Evolutionary conservation across 306 rosid species (phyloP).

Genomic region (Dryas alaskensis): DNA sequence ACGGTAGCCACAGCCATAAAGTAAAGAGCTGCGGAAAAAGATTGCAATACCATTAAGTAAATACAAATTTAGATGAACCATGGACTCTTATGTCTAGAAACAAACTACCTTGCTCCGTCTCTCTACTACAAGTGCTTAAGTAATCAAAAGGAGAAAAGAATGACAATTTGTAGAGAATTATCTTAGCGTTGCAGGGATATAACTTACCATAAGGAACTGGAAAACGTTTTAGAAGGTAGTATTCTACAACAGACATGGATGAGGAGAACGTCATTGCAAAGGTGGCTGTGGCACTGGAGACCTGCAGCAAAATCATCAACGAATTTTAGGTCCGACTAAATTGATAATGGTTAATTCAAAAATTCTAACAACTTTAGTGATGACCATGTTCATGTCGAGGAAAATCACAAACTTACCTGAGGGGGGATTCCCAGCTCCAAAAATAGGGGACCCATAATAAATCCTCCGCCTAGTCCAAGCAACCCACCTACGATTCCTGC

Average conservation of each 20-base stretch:
- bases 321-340: slow-evolving; percentile 10
- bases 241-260: slow-evolving; percentile 95
- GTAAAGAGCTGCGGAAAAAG: slow-evolving; percentile 62
- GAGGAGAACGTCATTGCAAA: slow-evolving; percentile 95
- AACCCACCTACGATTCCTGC: slow-evolving; percentile 91
- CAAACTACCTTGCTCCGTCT: neutral
- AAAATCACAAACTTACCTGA: slow-evolving; percentile 50
- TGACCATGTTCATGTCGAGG: neutral
- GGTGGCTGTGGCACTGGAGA: slow-evolving; percentile 91
- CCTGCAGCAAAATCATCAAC: slow-evolving; percentile 44
- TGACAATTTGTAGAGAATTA: neutral
- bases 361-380: neutral
- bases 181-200: neutral
- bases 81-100: neutral
- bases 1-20: slow-evolving; percentile 57
- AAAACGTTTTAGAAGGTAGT: slow-evolving; percentile 80
- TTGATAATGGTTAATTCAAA: neutral
- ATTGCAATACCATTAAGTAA: slow-evolving; percentile 10
- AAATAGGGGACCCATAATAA: slow-evolving; percentile 92
- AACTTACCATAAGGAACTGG: slow-evolving; percentile 78
- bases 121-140: neutral
- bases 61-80: neutral
- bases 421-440: slow-evolving; percentile 91
- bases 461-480: slow-evolving; percentile 96
- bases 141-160: neutral